These are phyloP conservation scores for Solanum verrucosum DNA, from an alignment of 257 asterid species.

Conservation along the genomic window DNA sequence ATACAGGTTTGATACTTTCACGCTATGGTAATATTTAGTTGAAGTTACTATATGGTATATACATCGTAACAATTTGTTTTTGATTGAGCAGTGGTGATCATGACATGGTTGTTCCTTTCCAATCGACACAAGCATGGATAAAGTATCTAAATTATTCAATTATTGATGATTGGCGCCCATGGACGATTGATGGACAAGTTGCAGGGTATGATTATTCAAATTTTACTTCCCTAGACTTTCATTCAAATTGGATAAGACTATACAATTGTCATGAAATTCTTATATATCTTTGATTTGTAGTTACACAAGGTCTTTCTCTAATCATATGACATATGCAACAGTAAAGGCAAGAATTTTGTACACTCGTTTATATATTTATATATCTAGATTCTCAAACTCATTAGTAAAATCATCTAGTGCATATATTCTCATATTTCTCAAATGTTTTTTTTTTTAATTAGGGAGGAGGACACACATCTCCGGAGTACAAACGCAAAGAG, in stretches of 20 bases:
- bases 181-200: conserved; percentile 37
- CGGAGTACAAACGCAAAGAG: background rate
- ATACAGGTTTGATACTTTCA: background rate
- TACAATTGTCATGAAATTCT: background rate
- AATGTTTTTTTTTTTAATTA: background rate
- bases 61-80: background rate
- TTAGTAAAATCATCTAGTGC: background rate
- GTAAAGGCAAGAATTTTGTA: conserved; percentile 19
- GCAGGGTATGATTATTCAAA: conserved; percentile 23
- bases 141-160: conserved; percentile 4
- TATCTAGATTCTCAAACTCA: background rate
- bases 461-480: background rate
- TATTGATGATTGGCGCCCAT: conserved; percentile 8
- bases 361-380: background rate
- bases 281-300: background rate
- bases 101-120: conserved; percentile 8
- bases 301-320: conserved; percentile 19
- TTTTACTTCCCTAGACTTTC: background rate
- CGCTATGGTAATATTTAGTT: background rate
- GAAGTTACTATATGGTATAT: background rate
- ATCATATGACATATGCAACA: conserved; percentile 29
- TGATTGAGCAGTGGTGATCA: conserved; percentile 6
- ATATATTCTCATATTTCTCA: background rate
- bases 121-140: conserved; percentile 14
- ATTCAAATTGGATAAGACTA: background rate